Evolutionary conservation across 2,329 filamentous ascomycete species (phyloP).

Genomic region (Erysiphe pisi): DNA sequence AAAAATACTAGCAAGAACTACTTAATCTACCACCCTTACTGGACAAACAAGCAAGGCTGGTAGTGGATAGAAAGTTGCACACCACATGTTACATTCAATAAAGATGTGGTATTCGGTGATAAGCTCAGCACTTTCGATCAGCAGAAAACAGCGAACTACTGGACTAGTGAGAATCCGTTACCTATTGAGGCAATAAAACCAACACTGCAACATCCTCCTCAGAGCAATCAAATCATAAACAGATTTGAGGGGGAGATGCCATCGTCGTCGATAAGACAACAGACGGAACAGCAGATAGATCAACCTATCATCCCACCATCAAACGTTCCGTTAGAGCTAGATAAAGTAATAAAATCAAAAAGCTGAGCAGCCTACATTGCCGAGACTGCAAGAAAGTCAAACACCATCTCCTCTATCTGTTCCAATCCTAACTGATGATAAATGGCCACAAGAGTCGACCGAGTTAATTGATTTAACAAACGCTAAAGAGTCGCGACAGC

Average conservation of each 20-base stretch:
- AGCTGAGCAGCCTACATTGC: neutral
- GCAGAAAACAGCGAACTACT: neutral
- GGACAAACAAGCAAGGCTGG: neutral
- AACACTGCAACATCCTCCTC: neutral
- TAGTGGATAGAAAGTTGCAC: neutral
- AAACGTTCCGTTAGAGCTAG: neutral
- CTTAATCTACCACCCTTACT: neutral
- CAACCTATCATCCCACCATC: neutral
- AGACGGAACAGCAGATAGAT: neutral
- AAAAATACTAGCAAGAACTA: neutral
- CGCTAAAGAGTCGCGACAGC: neutral
- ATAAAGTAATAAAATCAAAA: neutral
- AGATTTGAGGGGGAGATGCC: neutral
- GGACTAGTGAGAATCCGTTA: neutral
- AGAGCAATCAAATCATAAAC: constrained; percentile 8
- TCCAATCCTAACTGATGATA: neutral
- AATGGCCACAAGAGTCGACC: neutral
- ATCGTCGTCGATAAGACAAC: neutral
- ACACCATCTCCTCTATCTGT: neutral
- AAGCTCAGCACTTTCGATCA: neutral
- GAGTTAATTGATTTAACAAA: neutral
- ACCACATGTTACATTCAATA: neutral
- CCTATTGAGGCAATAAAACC: neutral
- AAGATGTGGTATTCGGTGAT: neutral
- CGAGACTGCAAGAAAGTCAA: neutral